Evolutionary conservation across 441 rosid genomes (phyloP), one percentile per base, ranked within the genome.

Genomic region (Croton setiger): DNA sequence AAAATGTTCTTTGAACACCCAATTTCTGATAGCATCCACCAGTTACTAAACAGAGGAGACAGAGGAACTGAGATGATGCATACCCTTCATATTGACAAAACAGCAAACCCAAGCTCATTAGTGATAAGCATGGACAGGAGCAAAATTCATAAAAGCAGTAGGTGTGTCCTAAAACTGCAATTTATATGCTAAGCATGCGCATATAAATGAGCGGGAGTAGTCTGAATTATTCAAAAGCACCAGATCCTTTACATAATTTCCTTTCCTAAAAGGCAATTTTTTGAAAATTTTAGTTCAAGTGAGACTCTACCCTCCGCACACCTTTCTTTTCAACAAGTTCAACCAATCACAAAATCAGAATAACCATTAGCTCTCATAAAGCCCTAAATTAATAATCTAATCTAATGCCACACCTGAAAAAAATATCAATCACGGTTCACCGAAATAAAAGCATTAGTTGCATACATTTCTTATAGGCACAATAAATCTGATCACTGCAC

Each of bases 1-100:
- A 18, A 0, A 18, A 18, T 36, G 61, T 71, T 66, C 52, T 66
- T 60, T 54, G 41, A 36, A 60, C 27, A 72, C 74, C 70, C 58
- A 74, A 70, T 76, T 67, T 67, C 64, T 70, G 72, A 64, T 39
- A 17, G 61, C 51, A 45, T 73, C 58, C 71, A 76, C 62, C 15
- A 70, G 68, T 68, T 68, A 72, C 76, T 59, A 33, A 6, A 60
- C 59, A 74, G 74, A 47, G 63, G 56, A 63, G 47, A 64, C 52
- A 15, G 37, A 35, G 53, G 51, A 64, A 37, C 71, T 69, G 59
- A 45, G 70, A 55, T 47, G 72, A 76, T 72, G 73, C 75, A 74
- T 68, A 75, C 52, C 76, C 78, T 79, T 70, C 76, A 79, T 31
- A 71, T 63, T 55, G 15, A 45, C 48, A 21, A 69, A 72, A n/a